Base-by-base conservation (phyloP, 768 basidiomycete species). In the Boletus pseudopeckii region DNA sequence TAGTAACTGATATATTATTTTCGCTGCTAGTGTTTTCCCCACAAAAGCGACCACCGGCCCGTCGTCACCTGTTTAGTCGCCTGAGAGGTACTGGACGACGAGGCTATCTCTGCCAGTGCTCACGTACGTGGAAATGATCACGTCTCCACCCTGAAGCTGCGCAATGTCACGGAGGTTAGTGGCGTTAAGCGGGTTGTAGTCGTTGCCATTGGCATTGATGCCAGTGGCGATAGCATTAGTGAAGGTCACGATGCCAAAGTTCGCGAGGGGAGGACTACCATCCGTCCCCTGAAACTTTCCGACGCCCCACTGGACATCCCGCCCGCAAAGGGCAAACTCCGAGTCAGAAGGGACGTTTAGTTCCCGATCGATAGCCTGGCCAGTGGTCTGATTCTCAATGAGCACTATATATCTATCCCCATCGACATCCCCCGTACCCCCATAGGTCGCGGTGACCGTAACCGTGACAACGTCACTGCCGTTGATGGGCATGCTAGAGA, bases 281-380 rank as follows among this genome's bases (percentile, higher is more conserved):
- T 14, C 5, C 24, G 24, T 7, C 15, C 53, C n/a, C 26, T 48
- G 15, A 42, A 57, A 52, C 52, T 62, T 56, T 13, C 62, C 59
- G 6, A 67, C 50, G 47, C 58, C 61, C 64, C 64, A 65, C 50
- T 67, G 65, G 5, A 55, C 64, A 11, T 55, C 52, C 47, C 45
- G 7, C 38, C 41, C 36, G 30, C 57, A 67, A 40, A 65, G 59
- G 30, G 62, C 49, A 17, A 32, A 48, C 24, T 26, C 5, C 24
- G 24, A 26, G 24, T 26, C 24, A 6, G 44, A 22, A 15, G 62
- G 62, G 10, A n/a, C n/a, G n/a, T n/a, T n/a, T n/a, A n/a, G 28
- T 0, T 38, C 5, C 42, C 53, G 7, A 1, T 11, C 37, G 22
- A 52, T 48, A 14, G 37, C 52, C 38, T 57, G 43, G 4, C 45